Base-by-base conservation (phyloP, 2,329 filamentous ascomycete species). In the Curvularia lunata region DNA sequence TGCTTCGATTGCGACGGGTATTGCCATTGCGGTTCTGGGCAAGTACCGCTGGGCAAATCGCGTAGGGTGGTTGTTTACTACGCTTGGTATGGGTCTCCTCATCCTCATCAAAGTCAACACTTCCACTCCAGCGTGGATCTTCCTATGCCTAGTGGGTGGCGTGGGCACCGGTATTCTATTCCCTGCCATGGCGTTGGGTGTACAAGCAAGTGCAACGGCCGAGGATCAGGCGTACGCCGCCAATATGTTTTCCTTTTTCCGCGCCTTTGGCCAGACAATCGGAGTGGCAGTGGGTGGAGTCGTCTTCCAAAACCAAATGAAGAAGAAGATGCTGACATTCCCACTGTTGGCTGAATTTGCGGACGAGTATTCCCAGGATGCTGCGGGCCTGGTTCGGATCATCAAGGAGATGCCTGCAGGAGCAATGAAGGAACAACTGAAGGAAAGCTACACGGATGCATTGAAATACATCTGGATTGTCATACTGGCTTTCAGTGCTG, bases 231-330 rank as follows among this genome's bases (percentile, higher is more conserved):
- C 86, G 1, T 85, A 86, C 58, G 84, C 86, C 0, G 83, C 84
- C 0, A 87, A 85, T 10, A 85, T 91, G 78, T 89, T 88, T 75
- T 84, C 83, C 52, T 91, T 91, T 78, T 82, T 87, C 65, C 83
- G 87, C 13, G 82, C 84, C 1, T 82, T 90, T 23, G 88, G 88
- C 0, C 86, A 90, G 69, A 81, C 84, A 0, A 75, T 90, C 9
- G 88, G 88, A 23, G 85, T 91, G 2, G 87, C 88, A 1, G 80
- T 90, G 50, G 85, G 86, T 1, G 88, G 88, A 3, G 86, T 88
- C 30, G 82, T 89, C 52, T 91, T 91, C 76, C 87, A 91, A 73
- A 91, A 90, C 63, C 80, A 82, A 55, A 84, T 88, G 75, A 78
- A 77, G 52, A 75, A 74, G 43, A 82, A 84, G 59, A 73, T 89